A percentile compares a stretch with the other conserved stretches of the same genome.
Conservation (phyloP, 192 early-diverging fungal genomes). For the Podila horticola region DNA sequence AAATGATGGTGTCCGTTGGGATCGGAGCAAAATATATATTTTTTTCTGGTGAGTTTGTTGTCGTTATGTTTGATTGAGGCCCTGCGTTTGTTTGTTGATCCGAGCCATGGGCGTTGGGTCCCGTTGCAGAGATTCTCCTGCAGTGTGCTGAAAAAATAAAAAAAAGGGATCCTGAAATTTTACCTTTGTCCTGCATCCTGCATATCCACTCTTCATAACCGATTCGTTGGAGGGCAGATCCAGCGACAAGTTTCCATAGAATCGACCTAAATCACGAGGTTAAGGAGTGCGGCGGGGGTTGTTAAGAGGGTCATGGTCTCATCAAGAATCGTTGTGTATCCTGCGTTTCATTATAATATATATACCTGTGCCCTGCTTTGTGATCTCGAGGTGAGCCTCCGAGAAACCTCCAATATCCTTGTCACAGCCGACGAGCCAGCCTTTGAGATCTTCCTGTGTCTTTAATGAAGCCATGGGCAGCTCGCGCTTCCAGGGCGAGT, state of each 20-base stretch:
- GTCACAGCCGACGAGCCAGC: slow-evolving; percentile 89
- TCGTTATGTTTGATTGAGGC: no score
- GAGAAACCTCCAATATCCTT: slow-evolving; percentile 85
- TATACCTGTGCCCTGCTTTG: slow-evolving; percentile 36
- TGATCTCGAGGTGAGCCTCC: slow-evolving; percentile 57
- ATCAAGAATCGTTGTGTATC: not conserved
- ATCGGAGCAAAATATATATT: no score
- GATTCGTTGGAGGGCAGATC: slow-evolving; percentile 75
- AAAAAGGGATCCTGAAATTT: not conserved
- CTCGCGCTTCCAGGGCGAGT: slow-evolving; percentile 74
- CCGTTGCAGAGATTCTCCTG: no score
- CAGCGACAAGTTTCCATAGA: slow-evolving; percentile 86
- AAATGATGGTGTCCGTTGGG: not conserved
- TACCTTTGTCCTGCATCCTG: slow-evolving; percentile 86
- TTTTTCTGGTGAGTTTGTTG: no score
- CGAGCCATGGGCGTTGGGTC: not conserved
- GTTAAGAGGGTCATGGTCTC: not conserved
- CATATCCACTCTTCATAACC: slow-evolving; percentile 88
- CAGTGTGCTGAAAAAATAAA: no score
- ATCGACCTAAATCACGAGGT: slow-evolving; percentile 53
- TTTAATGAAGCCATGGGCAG: slow-evolving; percentile 76
- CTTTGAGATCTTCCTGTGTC: slow-evolving; percentile 68
- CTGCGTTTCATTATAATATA: not conserved
- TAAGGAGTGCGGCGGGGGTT: not conserved
- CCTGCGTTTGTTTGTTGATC: not conserved